Evolutionary conservation across 768 basidiomycete species (phyloP), one percentile per base, ranked within the genome.

Genomic region (Psilocybe cyanescens): DNA sequence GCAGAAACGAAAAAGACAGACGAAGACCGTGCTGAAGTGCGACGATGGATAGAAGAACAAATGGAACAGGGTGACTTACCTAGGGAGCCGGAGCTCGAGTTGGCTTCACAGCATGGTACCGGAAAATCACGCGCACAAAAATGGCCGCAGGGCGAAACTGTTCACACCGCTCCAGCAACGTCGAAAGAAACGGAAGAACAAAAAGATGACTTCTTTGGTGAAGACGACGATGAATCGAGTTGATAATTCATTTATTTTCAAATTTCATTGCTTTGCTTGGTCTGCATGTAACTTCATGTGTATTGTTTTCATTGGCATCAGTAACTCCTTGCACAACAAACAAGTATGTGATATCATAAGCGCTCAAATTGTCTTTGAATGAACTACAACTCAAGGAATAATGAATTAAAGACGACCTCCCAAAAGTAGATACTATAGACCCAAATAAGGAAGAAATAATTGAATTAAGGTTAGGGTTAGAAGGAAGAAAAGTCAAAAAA

Each of bases 11-110:
- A 71, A 14, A 76, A 73, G 41, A 85, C 86, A 5, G 81, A 86
- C 58, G 72, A 76, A 24, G 79, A 80, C 35, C 81, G 90, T 8
- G 81, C 85, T 52, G 83, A 85, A 65, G 69, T 93, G n/a, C 82
- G 87, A 28, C 70, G 66, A 37, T 82, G 83, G 83, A 83, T 92
- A 56, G 80, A 79, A 33, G 75, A 75, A 55, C 80, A 78, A 60
- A 92, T 94, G 89, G 74, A 78, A 51, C 70, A 69, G 0, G 88
- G 89, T 0, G 84, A 85, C 55, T 58, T 94, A 45, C 76, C 82
- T 1, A 57, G 67, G 1, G 86, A 89, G 65, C 90, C 91, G 8
- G 93, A 95, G 62, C 57, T 74, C 17, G 68, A 76, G 63, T 57
- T 77, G 39, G 72, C 70, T 51, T 59, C 72, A 11, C 66, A 67